Conservation (phyloP, 1,284 basidiomycete species). For the Anthracocystis panici-leucophaei region DNA sequence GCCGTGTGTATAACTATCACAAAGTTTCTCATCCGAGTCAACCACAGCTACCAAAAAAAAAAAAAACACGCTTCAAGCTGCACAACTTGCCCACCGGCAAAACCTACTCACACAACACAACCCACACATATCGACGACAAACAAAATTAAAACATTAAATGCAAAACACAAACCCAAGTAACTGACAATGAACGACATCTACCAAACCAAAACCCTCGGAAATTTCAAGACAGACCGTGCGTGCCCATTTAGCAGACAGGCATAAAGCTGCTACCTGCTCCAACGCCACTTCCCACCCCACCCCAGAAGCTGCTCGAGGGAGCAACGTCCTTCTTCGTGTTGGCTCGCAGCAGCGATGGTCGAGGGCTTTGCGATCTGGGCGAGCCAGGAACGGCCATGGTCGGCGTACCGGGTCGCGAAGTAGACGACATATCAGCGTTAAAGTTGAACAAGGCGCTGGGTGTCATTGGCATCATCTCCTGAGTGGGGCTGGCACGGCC, state of each 20-base stretch:
- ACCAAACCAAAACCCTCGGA: background rate
- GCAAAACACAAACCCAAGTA: constrained; percentile 2
- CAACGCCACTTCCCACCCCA: constrained; percentile 38
- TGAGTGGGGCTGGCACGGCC: constrained; percentile 29
- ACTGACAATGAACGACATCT: background rate
- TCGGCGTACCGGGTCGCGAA: constrained; percentile 44
- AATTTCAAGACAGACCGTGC: background rate
- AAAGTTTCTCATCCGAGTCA: no score
- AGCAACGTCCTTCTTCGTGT: constrained; percentile 58
- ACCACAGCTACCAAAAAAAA: no score
- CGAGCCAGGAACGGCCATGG: constrained; percentile 39
- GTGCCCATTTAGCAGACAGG: constrained; percentile 32
- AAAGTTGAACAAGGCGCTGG: constrained; percentile 46
- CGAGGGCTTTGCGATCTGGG: constrained; percentile 46
- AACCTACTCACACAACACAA: background rate
- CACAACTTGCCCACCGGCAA: no score
- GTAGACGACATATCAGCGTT: constrained; percentile 11
- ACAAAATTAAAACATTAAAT: background rate
- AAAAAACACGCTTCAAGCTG: no score
- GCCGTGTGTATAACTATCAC: no score
- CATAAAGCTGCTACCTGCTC: constrained; percentile 41
- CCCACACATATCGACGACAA: background rate
- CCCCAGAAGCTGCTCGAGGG: constrained; percentile 52
- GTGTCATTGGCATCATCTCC: constrained; percentile 31
- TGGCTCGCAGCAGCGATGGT: constrained; percentile 44